Evolutionary conservation across 202 grass and related monocot genomes (phyloP).

Genomic region (Sporobolus alterniflorus): DNA sequence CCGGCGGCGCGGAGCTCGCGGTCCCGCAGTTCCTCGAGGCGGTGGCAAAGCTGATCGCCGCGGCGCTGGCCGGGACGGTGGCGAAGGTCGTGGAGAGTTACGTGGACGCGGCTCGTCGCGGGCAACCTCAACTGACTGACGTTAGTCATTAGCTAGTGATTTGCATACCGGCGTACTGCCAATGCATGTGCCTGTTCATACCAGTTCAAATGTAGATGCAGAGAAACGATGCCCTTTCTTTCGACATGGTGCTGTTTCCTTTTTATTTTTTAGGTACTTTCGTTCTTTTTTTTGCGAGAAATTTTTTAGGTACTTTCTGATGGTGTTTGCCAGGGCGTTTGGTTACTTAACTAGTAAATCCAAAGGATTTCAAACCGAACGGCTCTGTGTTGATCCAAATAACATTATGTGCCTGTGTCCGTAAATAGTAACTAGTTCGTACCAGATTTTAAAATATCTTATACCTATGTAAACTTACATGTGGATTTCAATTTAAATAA

Average conservation of each 20-base stretch:
- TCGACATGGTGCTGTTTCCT: too few species aligned
- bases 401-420: too few species aligned
- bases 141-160: too few species aligned
- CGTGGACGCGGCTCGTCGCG: conserved; percentile 43
- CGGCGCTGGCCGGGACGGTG: background rate
- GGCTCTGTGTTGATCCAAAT: too few species aligned
- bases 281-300: too few species aligned
- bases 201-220: background rate
- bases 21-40: conserved; percentile 38
- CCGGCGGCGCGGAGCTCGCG: too few species aligned
- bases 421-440: too few species aligned
- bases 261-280: background rate
- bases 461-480: too few species aligned
- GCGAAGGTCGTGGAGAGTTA: conserved; percentile 47
- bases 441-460: too few species aligned
- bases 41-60: background rate
- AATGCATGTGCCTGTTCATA: background rate
- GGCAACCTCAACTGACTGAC: conserved; percentile 36
- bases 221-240: background rate
- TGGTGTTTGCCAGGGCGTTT: background rate
- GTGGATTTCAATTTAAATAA: too few species aligned
- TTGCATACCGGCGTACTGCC: background rate
- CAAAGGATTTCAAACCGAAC: too few species aligned
- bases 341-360: too few species aligned
- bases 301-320: background rate